Base-by-base conservation (phyloP, 148 eudicot genomes). In the Rhododendron mucronatum region DNA sequence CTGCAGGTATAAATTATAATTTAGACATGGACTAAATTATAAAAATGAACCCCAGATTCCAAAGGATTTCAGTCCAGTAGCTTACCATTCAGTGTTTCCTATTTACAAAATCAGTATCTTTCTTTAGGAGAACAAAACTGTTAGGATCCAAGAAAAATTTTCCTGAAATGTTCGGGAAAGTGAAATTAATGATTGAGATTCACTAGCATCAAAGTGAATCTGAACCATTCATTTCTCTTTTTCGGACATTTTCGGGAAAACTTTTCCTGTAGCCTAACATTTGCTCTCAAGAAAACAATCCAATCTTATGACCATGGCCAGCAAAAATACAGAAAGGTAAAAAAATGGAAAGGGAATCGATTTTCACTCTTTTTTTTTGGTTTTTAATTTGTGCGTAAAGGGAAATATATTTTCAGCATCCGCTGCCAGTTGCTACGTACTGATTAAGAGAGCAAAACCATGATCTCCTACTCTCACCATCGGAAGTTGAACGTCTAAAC, bases 381-480 rank as follows among this genome's bases (percentile, higher is more conserved):
- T n/a, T 12, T 28, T 0, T 9, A 3, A 8, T 69, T 26, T 2
- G 6, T 2, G 33, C 13, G 35, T 26, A 18, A 28, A 30, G 76
- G 30, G 1, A 71, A 12, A 33, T 39, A 61, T 59, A 9, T 59
- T 35, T 61, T 88, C 82, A 87, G 81, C 85, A 88, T 74, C 80
- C 26, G 51, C 86, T 87, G 71, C 89, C 88, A 51, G 95, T 87
- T 81, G 88, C 93, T 87, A 91, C 86, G 63, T 86, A 90, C 13
- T 92, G 93, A 87, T 89, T 90, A n/a, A 94, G 88, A 84, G 98
- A 90, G 83, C 97, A 96, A 86, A 94, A 88, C 98, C 98, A 94
- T 6, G 94, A 92, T 57, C 91, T 94, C 83, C 93, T 85, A 28
- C 93, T 92, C 77, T 94, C 95, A 2, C 78, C 73, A 50, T 89